These are phyloP conservation scores for Saitozyma podzolica DNA, from an alignment of 768 basidiomycete species.

Conservation along the genomic window DNA sequence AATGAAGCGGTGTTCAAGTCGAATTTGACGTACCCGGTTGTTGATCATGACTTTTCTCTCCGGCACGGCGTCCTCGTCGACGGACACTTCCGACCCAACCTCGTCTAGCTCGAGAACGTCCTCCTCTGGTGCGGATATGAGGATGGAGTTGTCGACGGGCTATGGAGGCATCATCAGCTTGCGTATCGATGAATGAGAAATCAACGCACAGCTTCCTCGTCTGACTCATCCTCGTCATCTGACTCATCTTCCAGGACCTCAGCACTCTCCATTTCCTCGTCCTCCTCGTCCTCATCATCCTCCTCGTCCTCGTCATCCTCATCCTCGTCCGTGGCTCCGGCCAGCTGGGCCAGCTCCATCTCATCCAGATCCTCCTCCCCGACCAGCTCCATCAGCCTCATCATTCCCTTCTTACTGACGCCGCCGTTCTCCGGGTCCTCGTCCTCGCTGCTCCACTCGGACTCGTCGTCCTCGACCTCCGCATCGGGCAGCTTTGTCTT, in stretches of 20 bases:
- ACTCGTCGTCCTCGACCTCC: constrained; percentile 38
- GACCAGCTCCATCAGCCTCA: constrained; percentile 45
- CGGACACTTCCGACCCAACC: constrained; percentile 56
- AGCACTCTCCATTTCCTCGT: constrained; percentile 32
- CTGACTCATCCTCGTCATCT: constrained; percentile 34
- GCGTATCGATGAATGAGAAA: no score
- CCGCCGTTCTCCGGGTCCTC: constrained; percentile 50
- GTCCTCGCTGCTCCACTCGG: constrained; percentile 32
- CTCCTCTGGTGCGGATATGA: constrained; percentile 50
- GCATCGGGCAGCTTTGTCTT: constrained; percentile 25
- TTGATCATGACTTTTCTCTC: constrained; percentile 78
- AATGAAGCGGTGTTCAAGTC: no score
- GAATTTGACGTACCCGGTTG: constrained; percentile 63
- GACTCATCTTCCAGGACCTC: constrained; percentile 31
- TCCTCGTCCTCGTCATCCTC: constrained; percentile 48
- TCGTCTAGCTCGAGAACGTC: constrained; percentile 63
- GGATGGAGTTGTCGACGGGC: constrained; percentile 24
- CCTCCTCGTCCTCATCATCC: constrained; percentile 31
- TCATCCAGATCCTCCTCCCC: constrained; percentile 64
- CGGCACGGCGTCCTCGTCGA: constrained; percentile 81
- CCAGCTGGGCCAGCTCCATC: constrained; percentile 63
- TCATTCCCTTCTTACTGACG: constrained; percentile 41
- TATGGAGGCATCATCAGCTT: neutral
- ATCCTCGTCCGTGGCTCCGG: constrained; percentile 34
- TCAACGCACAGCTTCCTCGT: constrained; percentile 17